Evolutionary conservation across 176 grass and related monocot genomes (phyloP).

Genomic region (Typha latifolia): DNA sequence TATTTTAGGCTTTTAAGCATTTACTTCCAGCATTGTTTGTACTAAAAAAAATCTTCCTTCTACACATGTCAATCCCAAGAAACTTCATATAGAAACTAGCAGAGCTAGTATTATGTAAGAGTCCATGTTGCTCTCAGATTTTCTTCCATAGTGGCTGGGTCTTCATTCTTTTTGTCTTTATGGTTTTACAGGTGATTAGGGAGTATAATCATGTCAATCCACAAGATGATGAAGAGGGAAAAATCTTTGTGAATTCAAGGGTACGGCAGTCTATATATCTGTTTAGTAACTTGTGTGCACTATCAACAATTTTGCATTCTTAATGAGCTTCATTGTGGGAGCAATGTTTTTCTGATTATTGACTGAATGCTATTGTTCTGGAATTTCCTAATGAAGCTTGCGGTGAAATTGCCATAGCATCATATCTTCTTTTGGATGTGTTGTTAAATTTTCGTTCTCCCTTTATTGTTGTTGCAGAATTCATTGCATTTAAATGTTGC

Average conservation of each 20-base stretch:
- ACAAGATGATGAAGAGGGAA: conserved; percentile 86
- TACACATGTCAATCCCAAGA: too few relatives aligned
- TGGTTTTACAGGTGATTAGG: conserved; percentile 53
- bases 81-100: too few relatives aligned
- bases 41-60: too few relatives aligned
- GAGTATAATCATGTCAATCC: conserved; percentile 99
- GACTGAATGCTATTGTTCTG: too few relatives aligned
- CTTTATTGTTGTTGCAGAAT: conserved; percentile 46
- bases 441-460: conserved; percentile 1
- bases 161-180: conserved; percentile 19
- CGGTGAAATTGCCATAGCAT: too few relatives aligned
- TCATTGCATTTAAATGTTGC: conserved; percentile 86
- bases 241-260: conserved; percentile 96
- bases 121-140: neutral
- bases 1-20: too few relatives aligned
- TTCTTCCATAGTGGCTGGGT: neutral
- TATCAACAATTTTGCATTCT: neutral
- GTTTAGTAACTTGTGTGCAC: neutral
- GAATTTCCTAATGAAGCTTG: too few relatives aligned
- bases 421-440: neutral
- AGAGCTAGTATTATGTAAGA: neutral
- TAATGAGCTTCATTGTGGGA: neutral
- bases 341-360: neutral
- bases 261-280: conserved; percentile 24
- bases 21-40: too few relatives aligned